Base-by-base conservation (phyloP, 2,329 filamentous ascomycete genomes). In the Claviceps sp. region DNA sequence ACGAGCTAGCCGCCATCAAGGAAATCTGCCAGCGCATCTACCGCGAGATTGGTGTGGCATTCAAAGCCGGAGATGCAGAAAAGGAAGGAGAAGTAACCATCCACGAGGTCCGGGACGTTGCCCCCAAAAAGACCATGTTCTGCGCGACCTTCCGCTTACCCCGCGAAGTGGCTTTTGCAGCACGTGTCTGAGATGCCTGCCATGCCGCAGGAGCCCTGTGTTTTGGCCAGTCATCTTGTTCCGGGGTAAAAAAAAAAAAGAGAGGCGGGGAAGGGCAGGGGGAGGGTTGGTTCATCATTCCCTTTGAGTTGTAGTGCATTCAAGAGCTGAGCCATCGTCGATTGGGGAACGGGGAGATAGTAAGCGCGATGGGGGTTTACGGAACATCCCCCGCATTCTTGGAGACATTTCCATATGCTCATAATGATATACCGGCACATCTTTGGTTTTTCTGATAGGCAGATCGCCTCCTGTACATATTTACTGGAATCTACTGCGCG, bases 101-200 rank as follows among this genome's bases (percentile, higher is more conserved):
- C 56, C 70, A 81, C 54, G 81, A 86, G 54, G 89, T 97, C 37
- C 78, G 93, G 57, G 82, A 94, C 59, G 93, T 98, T 52, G 87
- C 89, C 54, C 93, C 93, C 5, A 85, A 88, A 62, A 98, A 98
- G 75, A 80, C 85, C 63, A 96, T 96, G 90, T 97, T 91, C 67
- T 97, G 93, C 67, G 91, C 89, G 34, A 94, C 82, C 59, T 97
- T 98, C 69, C 80, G 89, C 56, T 65, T 98, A 54, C 93, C 93
- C 2, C 69, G 73, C 37, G 82, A 87, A 60, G 87, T 96, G 5
- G 93, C 90, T 14, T 96, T 95, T 70, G 75, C 78, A 24, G 56
- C 69, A 47, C 63, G 64, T 48, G 55, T 55, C 22, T 47, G 40
- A 47, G 41, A n/a, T 43, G 20, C 20, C 5, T 24, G 24, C 9